Evolutionary conservation across 495 filamentous ascomycete species (phyloP).

Genomic region (Aspergillus steynii): DNA sequence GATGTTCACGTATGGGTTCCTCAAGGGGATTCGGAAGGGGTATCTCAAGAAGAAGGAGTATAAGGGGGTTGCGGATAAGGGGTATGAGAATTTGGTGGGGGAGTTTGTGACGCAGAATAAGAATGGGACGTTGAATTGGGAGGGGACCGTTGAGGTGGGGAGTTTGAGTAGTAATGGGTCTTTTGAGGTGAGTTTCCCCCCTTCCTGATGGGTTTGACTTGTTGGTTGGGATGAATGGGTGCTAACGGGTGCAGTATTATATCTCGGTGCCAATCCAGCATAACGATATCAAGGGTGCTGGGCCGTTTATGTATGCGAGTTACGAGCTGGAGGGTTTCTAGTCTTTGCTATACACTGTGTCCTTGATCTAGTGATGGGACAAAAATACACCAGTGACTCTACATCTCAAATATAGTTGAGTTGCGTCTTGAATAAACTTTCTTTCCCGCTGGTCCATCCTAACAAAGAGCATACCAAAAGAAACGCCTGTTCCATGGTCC

Average conservation of each 20-base stretch:
- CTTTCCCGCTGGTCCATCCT: no score
- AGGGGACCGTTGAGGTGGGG: slow-evolving; percentile 20
- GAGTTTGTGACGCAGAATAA: slow-evolving; percentile 12
- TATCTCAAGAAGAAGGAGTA: slow-evolving; percentile 11
- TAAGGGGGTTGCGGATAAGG: slow-evolving; percentile 1
- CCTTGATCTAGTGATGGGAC: no score
- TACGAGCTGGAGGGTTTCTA: slow-evolving; percentile 15
- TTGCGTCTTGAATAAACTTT: no score
- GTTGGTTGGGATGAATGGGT: background rate
- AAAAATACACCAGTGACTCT: no score
- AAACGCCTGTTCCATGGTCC: no score
- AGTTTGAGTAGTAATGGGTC: slow-evolving; percentile 20
- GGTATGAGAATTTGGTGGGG: background rate
- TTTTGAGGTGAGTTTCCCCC: slow-evolving; percentile 16
- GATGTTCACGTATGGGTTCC: slow-evolving; percentile 20
- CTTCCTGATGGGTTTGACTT: background rate
- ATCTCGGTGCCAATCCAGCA: slow-evolving; percentile 17
- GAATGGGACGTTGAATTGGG: slow-evolving; percentile 18
- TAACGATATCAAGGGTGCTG: slow-evolving; percentile 20
- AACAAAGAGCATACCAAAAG: no score
- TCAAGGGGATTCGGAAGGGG: slow-evolving; percentile 16
- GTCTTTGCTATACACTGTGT: background rate
- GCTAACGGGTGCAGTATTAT: slow-evolving; percentile 17
- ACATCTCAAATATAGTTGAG: no score
- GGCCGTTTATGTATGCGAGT: slow-evolving; percentile 20